Evolutionary conservation across 163 green algal genomes (phyloP).

Genomic region (Chlorella variabilis): DNA sequence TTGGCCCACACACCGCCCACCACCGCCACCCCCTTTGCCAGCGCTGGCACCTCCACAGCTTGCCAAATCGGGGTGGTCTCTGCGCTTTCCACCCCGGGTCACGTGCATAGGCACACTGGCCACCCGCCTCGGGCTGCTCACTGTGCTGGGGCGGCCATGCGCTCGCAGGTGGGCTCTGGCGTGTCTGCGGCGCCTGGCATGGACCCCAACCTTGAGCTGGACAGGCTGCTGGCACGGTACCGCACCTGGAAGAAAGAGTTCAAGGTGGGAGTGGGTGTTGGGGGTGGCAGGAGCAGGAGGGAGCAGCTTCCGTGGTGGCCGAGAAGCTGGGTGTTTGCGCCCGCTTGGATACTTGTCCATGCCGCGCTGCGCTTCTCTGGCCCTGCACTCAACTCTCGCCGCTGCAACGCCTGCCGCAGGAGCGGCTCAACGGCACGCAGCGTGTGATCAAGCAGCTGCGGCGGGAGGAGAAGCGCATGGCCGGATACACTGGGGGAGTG

Average conservation of each 20-base stretch:
- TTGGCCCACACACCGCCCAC: too few relatives aligned
- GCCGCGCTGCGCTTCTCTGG: neutral
- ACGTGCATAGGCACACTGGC: too few relatives aligned
- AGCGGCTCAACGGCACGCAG: conserved; percentile 13
- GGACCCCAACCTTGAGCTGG: conserved; percentile 69
- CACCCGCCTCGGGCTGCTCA: too few relatives aligned
- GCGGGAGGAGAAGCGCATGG: neutral
- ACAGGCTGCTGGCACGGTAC: conserved; percentile 54
- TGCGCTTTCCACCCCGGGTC: too few relatives aligned
- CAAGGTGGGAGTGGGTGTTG: conserved; percentile 46
- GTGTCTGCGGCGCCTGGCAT: conserved; percentile 64
- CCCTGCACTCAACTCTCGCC: too few relatives aligned
- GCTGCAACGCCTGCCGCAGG: too few relatives aligned
- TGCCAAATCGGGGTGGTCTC: too few relatives aligned
- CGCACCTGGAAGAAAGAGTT: conserved; percentile 75
- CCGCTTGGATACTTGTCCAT: too few relatives aligned
- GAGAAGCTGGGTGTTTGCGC: neutral
- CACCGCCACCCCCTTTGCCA: too few relatives aligned
- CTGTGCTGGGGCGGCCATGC: too few relatives aligned
- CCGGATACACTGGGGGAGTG: neutral
- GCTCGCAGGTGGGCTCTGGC: conserved; percentile 32
- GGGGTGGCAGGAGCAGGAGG: too few relatives aligned
- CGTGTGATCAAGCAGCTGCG: conserved; percentile 11
- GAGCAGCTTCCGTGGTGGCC: neutral
- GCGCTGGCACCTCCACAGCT: too few relatives aligned